These are phyloP conservation scores for Salix brachista DNA, from an alignment of 345 rosid species.

Conservation along the genomic window DNA sequence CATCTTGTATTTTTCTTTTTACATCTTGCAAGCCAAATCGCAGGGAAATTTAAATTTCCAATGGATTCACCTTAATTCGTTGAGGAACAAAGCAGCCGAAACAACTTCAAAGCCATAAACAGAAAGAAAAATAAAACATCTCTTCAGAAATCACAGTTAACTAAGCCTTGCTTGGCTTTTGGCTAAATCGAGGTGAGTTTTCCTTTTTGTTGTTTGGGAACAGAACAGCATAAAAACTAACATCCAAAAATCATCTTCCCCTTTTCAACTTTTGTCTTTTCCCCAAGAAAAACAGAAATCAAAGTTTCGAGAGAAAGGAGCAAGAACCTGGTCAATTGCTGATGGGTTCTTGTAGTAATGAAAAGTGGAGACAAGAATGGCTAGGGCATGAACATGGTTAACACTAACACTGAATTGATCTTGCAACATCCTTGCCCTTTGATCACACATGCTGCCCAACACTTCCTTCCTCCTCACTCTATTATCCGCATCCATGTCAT, in stretches of 20 bases:
- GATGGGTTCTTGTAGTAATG: conserved; percentile 90
- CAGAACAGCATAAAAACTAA: conserved; percentile 1
- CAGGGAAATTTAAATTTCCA: not conserved
- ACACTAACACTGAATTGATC: conserved; percentile 97
- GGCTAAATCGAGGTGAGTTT: not conserved
- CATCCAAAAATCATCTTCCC: not conserved
- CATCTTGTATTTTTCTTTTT: not conserved
- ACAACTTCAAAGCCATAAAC: not conserved
- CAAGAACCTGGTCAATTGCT: conserved; percentile 92
- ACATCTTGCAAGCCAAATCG: conserved; percentile 1
- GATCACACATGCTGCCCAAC: conserved; percentile 86
- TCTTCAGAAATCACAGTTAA: not conserved
- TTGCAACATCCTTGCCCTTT: conserved; percentile 93
- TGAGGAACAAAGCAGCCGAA: conserved; percentile 1
- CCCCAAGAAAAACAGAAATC: not conserved
- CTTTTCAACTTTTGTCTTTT: not conserved
- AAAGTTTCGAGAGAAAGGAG: not conserved
- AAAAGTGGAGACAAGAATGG: conserved; percentile 94
- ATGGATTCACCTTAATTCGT: not conserved
- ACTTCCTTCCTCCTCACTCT: conserved; percentile 73
- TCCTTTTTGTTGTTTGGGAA: not conserved
- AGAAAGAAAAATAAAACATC: not conserved
- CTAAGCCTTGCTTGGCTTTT: not conserved
- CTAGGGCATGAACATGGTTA: conserved; percentile 96
- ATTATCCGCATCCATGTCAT: conserved; percentile 52